These are phyloP conservation scores for Pythium myriotylum DNA, from an alignment of 352 stramenopile genomes.

Conservation along the genomic window DNA sequence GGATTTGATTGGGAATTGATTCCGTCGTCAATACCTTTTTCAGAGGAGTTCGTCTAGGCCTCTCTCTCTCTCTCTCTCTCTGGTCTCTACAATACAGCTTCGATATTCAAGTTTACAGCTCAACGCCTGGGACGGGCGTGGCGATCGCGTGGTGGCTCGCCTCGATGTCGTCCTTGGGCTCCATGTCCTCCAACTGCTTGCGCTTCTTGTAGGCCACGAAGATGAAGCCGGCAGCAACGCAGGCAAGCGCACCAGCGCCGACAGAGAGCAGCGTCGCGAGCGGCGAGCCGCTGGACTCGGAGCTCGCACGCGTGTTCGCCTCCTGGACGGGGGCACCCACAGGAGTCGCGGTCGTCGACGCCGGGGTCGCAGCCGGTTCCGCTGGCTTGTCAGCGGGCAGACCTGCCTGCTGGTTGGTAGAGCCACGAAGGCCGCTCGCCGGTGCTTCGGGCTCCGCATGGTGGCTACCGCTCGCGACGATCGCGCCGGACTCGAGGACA, in stretches of 20 bases:
- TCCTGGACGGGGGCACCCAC: constrained; percentile 1
- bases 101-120: too few relatives aligned
- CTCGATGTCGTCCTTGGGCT: constrained; percentile 16
- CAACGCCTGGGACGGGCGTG: constrained; percentile 10
- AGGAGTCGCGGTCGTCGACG: neutral
- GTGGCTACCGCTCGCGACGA: neutral
- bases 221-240: constrained; percentile 16
- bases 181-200: constrained; percentile 18
- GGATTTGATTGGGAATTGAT: neutral
- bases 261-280: constrained; percentile 17
- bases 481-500: neutral
- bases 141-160: constrained; percentile 14
- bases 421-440: constrained; percentile 3
- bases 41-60: neutral
- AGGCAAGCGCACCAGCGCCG: constrained; percentile 11
- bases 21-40: constrained; percentile 2
- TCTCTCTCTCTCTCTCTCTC: too few relatives aligned
- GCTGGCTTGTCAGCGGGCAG: neutral
- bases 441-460: neutral
- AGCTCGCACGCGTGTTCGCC: constrained; percentile 4
- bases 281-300: neutral
- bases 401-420: neutral
- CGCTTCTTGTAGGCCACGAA: constrained; percentile 23
- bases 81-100: too few relatives aligned
- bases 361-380: neutral